A percentile compares a stretch with the other conserved stretches of the same genome.
phyloP scores from a whole-genome alignment of 495 filamentous ascomycete genomes.

The Hypoxylon cercidicola region DNA sequence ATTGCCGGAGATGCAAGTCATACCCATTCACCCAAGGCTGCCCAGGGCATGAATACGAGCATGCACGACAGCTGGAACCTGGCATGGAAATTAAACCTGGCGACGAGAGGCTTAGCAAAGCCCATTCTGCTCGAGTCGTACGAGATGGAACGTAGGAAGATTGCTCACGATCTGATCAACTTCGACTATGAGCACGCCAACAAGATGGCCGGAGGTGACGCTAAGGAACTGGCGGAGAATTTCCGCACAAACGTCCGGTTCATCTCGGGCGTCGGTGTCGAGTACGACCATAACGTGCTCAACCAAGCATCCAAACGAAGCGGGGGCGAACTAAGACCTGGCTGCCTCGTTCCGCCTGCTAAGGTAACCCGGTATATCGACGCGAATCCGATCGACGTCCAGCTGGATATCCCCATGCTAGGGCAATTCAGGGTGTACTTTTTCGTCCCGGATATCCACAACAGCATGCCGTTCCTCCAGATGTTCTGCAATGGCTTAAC shows the following conservation, averaged over 20 bases:
- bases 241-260: slow-evolving; percentile 74
- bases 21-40: slow-evolving; percentile 79
- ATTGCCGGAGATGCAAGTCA: slow-evolving; percentile 80
- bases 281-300: slow-evolving; percentile 68
- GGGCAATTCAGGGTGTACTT: slow-evolving; percentile 77
- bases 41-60: slow-evolving; percentile 78
- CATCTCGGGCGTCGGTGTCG: slow-evolving; percentile 72
- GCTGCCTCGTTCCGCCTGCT: slow-evolving; percentile 69
- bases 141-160: slow-evolving; percentile 67
- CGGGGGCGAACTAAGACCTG: slow-evolving; percentile 61
- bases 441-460: slow-evolving; percentile 65
- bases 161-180: slow-evolving; percentile 73
- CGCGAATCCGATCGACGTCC: slow-evolving; percentile 75
- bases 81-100: slow-evolving; percentile 76
- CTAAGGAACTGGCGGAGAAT: slow-evolving; percentile 65
- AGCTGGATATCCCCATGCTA: slow-evolving; percentile 75
- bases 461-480: slow-evolving; percentile 63
- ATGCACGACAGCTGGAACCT: slow-evolving; percentile 84
- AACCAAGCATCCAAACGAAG: slow-evolving; percentile 55
- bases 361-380: slow-evolving; percentile 75
- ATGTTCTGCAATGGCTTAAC: slow-evolving; percentile 59
- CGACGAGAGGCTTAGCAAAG: slow-evolving; percentile 65
- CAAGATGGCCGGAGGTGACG: slow-evolving; percentile 68
- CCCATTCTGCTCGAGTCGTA: slow-evolving; percentile 71
- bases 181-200: slow-evolving; percentile 72